Evolutionary conservation across 2,329 filamentous ascomycete species (phyloP), one percentile per base, ranked within the genome.

Genomic region (Cladosporium sp.): DNA sequence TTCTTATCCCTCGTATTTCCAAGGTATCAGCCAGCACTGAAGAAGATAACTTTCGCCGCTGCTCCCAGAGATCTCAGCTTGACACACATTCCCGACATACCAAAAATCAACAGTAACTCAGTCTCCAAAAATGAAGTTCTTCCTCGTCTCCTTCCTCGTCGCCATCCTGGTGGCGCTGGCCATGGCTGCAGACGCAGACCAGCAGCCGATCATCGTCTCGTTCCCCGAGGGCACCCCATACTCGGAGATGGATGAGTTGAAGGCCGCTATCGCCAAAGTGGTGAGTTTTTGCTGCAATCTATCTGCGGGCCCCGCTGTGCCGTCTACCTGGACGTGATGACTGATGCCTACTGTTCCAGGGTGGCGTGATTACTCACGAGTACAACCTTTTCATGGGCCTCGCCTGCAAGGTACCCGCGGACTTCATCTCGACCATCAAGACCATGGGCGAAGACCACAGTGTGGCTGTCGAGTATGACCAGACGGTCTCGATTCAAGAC

Each of bases 311-410:
- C 38, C 38, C 38, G 38, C 38, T 7, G 18, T 5, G 38, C 38
- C 18, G 7, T n/a, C 8, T 34, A 21, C 54, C 21, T 28, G 24
- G 28, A 30, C 34, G 15, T 36, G n/a, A 36, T 41, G 21, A 28
- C 49, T 71, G 21, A 62, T 63, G 61, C 24, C 14, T 57, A 7
- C 30, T 8, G 7, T 21, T n/a, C 38, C 71, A 86, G 82, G 84
- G 91, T 59, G 92, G 92, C 47, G 79, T 86, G 59, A 92, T 97
- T 72, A 95, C 90, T 26, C 92, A 96, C 80, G 86, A 89, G 15
- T 64, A 55, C 51, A 64, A 64, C 34, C 34, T 51, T 5, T 36
- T 61, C 51, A 71, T 72, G 66, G 72, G 66, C 41, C 68, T 67
- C 32, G 60, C 65, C 14, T 72, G 90, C 61, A 87, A 90, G 69